Evolutionary conservation across 2,329 filamentous ascomycete genomes (phyloP).

Genomic region (Verticillium isaacii): DNA sequence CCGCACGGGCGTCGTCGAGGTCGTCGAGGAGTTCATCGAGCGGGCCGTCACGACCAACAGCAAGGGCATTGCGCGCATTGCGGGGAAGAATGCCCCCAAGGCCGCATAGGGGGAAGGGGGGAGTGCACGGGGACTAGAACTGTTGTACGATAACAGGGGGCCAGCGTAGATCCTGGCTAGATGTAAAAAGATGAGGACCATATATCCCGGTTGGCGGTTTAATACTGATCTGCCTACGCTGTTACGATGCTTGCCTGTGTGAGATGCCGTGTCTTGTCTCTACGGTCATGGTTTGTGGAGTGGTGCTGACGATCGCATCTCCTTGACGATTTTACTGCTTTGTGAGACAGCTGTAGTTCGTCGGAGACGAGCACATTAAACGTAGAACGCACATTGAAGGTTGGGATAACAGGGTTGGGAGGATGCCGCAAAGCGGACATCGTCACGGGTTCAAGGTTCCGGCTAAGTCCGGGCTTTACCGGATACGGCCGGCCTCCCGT

Average conservation of each 20-base stretch:
- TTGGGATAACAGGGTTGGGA: too few relatives aligned
- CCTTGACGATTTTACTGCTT: too few relatives aligned
- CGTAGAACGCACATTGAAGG: too few relatives aligned
- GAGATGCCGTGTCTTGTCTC: too few relatives aligned
- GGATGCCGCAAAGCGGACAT: too few relatives aligned
- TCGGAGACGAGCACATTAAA: too few relatives aligned
- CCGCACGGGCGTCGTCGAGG: constrained; percentile 65
- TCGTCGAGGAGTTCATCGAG: constrained; percentile 63
- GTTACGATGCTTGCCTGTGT: not conserved
- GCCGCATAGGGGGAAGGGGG: not conserved
- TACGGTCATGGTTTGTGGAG: too few relatives aligned
- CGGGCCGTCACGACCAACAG: constrained; percentile 49
- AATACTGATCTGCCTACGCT: not conserved
- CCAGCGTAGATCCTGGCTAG: not conserved
- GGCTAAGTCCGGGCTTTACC: not conserved
- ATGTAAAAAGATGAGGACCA: not conserved
- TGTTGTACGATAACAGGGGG: not conserved
- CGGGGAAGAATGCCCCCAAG: not conserved
- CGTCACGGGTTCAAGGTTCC: not conserved
- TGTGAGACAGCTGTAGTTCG: too few relatives aligned
- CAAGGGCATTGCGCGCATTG: not conserved
- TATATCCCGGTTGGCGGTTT: not conserved
- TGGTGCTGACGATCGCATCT: too few relatives aligned
- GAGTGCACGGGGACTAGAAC: not conserved
- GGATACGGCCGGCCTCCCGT: not conserved